These are phyloP conservation scores for Anastatica hierochuntica DNA, from an alignment of 345 rosid genomes.

Conservation along the genomic window DNA sequence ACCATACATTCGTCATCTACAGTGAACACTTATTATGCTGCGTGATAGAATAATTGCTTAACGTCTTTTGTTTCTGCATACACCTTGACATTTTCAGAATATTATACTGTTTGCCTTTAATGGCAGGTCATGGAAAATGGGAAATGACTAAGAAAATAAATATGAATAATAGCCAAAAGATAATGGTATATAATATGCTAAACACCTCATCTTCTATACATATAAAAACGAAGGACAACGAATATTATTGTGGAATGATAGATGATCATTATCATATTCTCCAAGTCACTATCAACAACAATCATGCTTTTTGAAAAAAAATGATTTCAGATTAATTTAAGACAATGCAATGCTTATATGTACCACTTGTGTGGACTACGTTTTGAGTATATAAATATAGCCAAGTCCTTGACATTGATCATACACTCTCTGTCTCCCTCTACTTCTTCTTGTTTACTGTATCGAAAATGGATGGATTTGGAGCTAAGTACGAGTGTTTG, in stretches of 20 bases:
- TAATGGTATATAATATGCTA: conserved; percentile 26
- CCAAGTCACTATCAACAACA: conserved; percentile 15
- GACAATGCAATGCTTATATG: no score
- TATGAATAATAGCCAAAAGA: neutral
- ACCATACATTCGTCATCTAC: conserved; percentile 5
- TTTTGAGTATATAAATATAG: no score
- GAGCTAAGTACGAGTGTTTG: conserved; percentile 61
- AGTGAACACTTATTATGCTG: neutral
- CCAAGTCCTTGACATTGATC: neutral
- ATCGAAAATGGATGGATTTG: conserved; percentile 43
- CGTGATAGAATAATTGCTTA: conserved; percentile 4
- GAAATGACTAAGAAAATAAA: conserved; percentile 9
- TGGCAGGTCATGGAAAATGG: conserved; percentile 28
- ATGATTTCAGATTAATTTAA: conserved; percentile 20
- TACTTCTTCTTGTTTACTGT: neutral
- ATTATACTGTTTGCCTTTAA: neutral
- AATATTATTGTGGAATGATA: neutral
- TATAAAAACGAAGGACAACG: neutral
- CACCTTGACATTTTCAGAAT: neutral
- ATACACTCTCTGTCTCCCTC: neutral
- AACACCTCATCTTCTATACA: conserved; percentile 28
- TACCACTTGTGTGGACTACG: no score
- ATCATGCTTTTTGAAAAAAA: neutral
- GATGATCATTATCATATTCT: conserved; percentile 6
- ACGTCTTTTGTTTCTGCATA: neutral